These are phyloP conservation scores for Fusarium sororula DNA, from an alignment of 2,329 filamentous ascomycete genomes.

Conservation along the genomic window DNA sequence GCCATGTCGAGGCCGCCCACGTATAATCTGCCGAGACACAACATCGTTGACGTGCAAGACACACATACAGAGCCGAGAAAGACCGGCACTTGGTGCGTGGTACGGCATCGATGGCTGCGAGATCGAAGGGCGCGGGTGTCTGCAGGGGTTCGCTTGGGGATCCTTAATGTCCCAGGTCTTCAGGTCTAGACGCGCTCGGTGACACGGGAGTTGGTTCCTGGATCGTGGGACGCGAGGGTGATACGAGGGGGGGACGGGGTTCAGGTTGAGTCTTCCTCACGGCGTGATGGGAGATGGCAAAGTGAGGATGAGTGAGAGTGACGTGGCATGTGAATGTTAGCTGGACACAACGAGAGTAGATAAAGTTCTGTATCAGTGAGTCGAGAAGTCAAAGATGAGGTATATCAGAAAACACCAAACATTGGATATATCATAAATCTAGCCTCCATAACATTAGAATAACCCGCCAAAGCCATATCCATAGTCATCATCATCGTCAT, in stretches of 20 bases:
- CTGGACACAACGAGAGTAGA: neutral
- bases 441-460: slow-evolving; percentile 36
- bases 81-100: slow-evolving; percentile 18
- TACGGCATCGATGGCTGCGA: slow-evolving; percentile 20
- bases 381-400: neutral
- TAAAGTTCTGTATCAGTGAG: neutral
- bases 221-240: slow-evolving; percentile 34
- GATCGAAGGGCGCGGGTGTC: slow-evolving; percentile 25
- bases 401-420: neutral
- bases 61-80: slow-evolving; percentile 5
- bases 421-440: slow-evolving; percentile 41
- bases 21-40: slow-evolving; percentile 34
- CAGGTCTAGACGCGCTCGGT: slow-evolving; percentile 6
- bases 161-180: slow-evolving; percentile 26
- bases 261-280: slow-evolving; percentile 8
- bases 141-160: slow-evolving; percentile 22
- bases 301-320: neutral
- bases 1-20: neutral
- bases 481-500: slow-evolving; percentile 36
- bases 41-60: neutral
- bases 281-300: neutral
- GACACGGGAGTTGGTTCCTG: slow-evolving; percentile 25
- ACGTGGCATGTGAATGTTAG: neutral
- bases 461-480: slow-evolving; percentile 25
- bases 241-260: slow-evolving; percentile 18